These are phyloP conservation scores for Pseudoneurospora amorphoporcata DNA, from an alignment of 495 filamentous ascomycete species.

Conservation along the genomic window DNA sequence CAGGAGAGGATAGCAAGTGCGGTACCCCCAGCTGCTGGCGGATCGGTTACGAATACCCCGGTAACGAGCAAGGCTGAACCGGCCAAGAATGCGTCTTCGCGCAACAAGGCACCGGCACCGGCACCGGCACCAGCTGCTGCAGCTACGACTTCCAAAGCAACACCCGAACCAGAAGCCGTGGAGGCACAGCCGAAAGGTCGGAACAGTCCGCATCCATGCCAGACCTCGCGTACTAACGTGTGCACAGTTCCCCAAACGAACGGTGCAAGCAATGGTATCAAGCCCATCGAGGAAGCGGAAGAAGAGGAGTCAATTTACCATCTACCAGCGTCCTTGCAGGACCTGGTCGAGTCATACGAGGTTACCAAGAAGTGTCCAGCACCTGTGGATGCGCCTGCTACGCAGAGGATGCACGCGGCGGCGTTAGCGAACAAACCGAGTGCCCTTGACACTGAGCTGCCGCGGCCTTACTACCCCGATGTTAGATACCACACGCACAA, in stretches of 20 bases:
- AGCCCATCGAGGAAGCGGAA: conserved; percentile 36
- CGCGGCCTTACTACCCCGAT: conserved; percentile 73
- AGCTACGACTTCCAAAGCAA: conserved; percentile 31
- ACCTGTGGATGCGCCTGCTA: conserved; percentile 48
- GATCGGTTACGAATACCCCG: conserved; percentile 7
- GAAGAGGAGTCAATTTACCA: conserved; percentile 86
- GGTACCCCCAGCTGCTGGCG: conserved; percentile 11
- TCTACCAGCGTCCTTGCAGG: conserved; percentile 80
- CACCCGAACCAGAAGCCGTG: conserved; percentile 3
- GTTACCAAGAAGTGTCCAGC: conserved; percentile 58
- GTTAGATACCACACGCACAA: conserved; percentile 66
- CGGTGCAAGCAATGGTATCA: conserved; percentile 41
- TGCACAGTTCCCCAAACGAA: conserved; percentile 38
- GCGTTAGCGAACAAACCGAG: conserved; percentile 66
- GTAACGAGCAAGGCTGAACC: conserved; percentile 10
- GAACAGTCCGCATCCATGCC: background rate
- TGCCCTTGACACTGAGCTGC: conserved; percentile 66
- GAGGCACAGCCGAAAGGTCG: conserved; percentile 9
- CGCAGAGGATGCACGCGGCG: conserved; percentile 58
- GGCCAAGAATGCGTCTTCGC: conserved; percentile 13
- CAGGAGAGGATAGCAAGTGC: conserved; percentile 26
- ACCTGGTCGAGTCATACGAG: conserved; percentile 85
- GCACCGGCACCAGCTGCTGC: conserved; percentile 10
- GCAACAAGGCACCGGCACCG: conserved; percentile 32
- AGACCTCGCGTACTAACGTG: conserved; percentile 13